Conservation (phyloP, 2,329 filamentous ascomycete genomes). For the Colletotrichum viniferum region DNA sequence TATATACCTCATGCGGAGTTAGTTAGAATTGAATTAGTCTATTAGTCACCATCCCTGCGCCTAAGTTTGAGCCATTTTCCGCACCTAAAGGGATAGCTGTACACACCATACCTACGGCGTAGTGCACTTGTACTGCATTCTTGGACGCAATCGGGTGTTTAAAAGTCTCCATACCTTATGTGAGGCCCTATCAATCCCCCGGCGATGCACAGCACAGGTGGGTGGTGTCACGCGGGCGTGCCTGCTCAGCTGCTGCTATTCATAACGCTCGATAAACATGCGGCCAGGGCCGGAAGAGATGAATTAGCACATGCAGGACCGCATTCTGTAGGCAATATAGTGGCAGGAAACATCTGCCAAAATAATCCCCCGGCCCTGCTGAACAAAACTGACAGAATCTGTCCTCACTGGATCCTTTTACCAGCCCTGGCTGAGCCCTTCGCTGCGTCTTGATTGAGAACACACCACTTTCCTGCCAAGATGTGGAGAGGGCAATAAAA, state of each 20-base stretch:
- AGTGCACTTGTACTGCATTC: background rate
- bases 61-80: too few species aligned
- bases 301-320: background rate
- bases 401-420: background rate
- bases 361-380: background rate
- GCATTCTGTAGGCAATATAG: background rate
- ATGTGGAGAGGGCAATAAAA: slow-evolving; percentile 17
- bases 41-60: too few species aligned
- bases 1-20: too few species aligned
- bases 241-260: background rate
- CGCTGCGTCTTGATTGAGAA: background rate
- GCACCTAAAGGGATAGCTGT: too few species aligned
- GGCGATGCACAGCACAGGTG: background rate
- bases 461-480: slow-evolving; percentile 9
- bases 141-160: background rate
- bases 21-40: too few species aligned
- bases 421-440: background rate
- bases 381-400: background rate
- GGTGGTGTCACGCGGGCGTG: background rate
- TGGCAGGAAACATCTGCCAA: background rate
- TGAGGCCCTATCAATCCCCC: background rate
- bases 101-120: background rate
- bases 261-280: background rate
- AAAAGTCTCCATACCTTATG: slow-evolving; percentile 10
- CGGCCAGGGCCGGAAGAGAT: background rate